Evolutionary conservation across 177 flowering plant species (phyloP).

Genomic region (Vitis hybrid): DNA sequence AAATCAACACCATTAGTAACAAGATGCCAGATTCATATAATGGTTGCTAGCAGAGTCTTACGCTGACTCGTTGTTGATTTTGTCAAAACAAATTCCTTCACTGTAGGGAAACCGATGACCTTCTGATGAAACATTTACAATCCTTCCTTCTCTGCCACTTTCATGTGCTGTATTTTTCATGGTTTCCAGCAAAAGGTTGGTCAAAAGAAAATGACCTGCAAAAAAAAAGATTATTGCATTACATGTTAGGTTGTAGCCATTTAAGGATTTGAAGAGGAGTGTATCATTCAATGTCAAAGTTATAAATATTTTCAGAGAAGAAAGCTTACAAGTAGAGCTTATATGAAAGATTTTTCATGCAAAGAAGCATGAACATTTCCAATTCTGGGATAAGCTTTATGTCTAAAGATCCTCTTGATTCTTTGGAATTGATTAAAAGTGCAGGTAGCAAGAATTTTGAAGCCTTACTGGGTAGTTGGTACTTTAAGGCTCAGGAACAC

Average conservation of each 20-base stretch:
- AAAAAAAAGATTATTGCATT: background rate
- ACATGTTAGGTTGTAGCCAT: too few species aligned
- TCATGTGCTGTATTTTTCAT: constrained; percentile 51
- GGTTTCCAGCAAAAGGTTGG: constrained; percentile 47
- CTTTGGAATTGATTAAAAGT: background rate
- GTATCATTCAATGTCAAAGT: background rate
- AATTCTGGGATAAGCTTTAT: background rate
- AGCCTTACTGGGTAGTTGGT: background rate
- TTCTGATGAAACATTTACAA: constrained; percentile 48
- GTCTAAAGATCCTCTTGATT: background rate
- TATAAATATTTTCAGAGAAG: background rate
- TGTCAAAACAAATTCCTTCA: constrained; percentile 53
- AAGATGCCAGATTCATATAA: background rate
- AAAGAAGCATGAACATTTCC: background rate
- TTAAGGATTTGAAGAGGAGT: too few species aligned
- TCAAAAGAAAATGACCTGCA: constrained; percentile 57
- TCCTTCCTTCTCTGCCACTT: constrained; percentile 50
- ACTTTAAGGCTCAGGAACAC: background rate
- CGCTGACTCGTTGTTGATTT: constrained; percentile 39
- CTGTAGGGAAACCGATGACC: constrained; percentile 29
- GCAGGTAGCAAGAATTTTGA: background rate
- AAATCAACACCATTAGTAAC: background rate
- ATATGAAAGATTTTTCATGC: background rate
- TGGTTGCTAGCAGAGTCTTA: background rate
- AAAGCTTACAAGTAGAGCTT: background rate